Percentiles rank a stretch among this genome's conserved stretches.
Conservation (phyloP, 331 rosid species). For the Malus hybrid region DNA sequence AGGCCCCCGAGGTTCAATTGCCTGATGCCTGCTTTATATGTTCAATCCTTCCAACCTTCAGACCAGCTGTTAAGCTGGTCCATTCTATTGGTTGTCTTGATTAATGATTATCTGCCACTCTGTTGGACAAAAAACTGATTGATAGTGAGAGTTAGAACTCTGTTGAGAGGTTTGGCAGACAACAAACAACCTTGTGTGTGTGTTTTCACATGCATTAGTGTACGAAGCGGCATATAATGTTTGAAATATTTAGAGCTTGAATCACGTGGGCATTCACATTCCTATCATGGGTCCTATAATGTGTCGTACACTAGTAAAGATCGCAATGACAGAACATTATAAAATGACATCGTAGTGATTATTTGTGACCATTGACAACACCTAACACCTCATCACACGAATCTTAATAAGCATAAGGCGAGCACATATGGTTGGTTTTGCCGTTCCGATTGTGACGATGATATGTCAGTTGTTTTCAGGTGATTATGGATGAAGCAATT, state of each 20-base stretch:
- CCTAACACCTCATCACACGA: neutral
- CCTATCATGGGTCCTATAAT: neutral
- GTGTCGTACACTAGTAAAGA: neutral
- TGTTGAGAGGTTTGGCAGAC: slow-evolving; percentile 11
- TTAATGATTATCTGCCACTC: slow-evolving; percentile 25
- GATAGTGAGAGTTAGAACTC: slow-evolving; percentile 6
- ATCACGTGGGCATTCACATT: neutral
- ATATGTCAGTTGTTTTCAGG: slow-evolving; percentile 27
- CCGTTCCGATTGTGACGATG: neutral
- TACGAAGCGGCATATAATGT: neutral
- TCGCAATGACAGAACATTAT: neutral
- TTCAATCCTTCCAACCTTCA: slow-evolving; percentile 13
- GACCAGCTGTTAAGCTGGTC: slow-evolving; percentile 25
- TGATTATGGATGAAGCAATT: slow-evolving; percentile 82
- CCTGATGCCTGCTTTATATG: slow-evolving; percentile 4
- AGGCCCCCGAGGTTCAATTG: slow-evolving; percentile 7
- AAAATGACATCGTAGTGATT: neutral
- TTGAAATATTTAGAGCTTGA: neutral
- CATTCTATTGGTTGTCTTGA: slow-evolving; percentile 18
- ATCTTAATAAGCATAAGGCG: neutral
- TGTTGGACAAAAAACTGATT: slow-evolving; percentile 9
- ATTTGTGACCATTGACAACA: neutral
- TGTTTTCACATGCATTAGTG: slow-evolving; percentile 12
- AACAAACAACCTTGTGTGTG: slow-evolving; percentile 4
- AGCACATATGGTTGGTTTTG: neutral